Evolutionary conservation across 805 yeast species (phyloP).

Genomic region (Pichia thaimueangensis): DNA sequence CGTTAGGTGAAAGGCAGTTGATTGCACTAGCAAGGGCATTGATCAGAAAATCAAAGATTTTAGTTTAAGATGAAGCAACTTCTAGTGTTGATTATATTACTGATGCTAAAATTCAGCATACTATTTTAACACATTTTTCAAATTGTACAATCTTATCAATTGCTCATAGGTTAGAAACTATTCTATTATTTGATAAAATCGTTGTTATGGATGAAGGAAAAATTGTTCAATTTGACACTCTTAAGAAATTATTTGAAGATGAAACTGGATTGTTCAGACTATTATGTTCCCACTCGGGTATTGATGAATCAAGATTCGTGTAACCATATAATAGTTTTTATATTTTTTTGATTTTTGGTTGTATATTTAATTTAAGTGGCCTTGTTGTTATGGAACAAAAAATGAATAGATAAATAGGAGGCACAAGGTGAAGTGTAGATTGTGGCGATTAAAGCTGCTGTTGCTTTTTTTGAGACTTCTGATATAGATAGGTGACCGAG

Average conservation of each 20-base stretch:
- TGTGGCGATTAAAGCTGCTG: too few relatives aligned
- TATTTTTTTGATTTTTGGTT: too few relatives aligned
- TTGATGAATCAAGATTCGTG: too few relatives aligned
- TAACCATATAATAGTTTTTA: too few relatives aligned
- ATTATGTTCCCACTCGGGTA: conserved; percentile 41
- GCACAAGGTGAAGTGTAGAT: too few relatives aligned
- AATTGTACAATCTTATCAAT: conserved; percentile 64
- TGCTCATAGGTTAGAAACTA: conserved; percentile 66
- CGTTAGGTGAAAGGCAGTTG: conserved; percentile 66
- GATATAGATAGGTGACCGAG: too few relatives aligned
- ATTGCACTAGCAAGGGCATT: conserved; percentile 66
- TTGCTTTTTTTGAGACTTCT: too few relatives aligned
- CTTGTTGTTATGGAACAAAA: too few relatives aligned
- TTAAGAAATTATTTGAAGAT: conserved; percentile 37
- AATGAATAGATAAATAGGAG: too few relatives aligned
- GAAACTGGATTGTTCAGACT: conserved; percentile 40
- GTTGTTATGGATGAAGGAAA: conserved; percentile 55
- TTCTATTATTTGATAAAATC: conserved; percentile 51
- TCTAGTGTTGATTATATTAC: conserved; percentile 71
- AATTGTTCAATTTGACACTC: conserved; percentile 50
- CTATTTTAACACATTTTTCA: conserved; percentile 51
- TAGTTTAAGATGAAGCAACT: conserved; percentile 72
- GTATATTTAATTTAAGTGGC: too few relatives aligned
- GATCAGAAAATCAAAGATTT: conserved; percentile 52
- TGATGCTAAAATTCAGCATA: conserved; percentile 54